These are phyloP conservation scores for Musa balbisiana DNA, from an alignment of 202 grass and related monocot genomes.

Conservation along the genomic window DNA sequence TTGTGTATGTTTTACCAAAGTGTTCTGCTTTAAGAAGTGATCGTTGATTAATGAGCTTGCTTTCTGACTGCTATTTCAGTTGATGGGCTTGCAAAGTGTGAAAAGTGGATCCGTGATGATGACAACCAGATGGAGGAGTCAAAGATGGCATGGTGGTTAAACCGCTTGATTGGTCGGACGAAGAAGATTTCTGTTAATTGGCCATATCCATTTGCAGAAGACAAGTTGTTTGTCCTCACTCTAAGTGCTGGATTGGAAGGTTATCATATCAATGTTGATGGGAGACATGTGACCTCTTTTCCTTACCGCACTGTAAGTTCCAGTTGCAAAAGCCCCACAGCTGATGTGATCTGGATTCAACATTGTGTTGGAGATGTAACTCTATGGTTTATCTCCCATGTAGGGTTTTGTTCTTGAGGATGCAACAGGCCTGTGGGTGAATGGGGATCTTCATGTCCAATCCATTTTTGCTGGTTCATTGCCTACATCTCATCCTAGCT, in stretches of 20 bases:
- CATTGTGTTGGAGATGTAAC: not conserved
- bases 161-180: constrained; percentile 38
- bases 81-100: constrained; percentile 18
- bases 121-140: constrained; percentile 7
- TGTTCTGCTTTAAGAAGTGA: not conserved
- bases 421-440: constrained; percentile 20
- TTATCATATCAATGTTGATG: constrained; percentile 25
- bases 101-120: constrained; percentile 21
- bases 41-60: not conserved
- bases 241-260: constrained; percentile 26
- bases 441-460: constrained; percentile 14
- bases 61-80: not conserved
- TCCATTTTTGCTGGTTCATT: constrained; percentile 20
- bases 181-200: constrained; percentile 18
- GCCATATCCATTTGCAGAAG: constrained; percentile 20
- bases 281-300: constrained; percentile 24
- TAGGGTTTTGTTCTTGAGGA: constrained; percentile 20
- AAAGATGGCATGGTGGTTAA: constrained; percentile 27
- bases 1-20: not conserved
- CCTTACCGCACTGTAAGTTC: constrained; percentile 25
- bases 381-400: not conserved
- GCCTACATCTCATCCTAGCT: constrained; percentile 25
- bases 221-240: constrained; percentile 16
- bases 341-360: not conserved
- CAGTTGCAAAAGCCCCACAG: not conserved